These are phyloP conservation scores for Lomentospora prolificans DNA, from an alignment of 2,329 filamentous ascomycete species.

Conservation along the genomic window DNA sequence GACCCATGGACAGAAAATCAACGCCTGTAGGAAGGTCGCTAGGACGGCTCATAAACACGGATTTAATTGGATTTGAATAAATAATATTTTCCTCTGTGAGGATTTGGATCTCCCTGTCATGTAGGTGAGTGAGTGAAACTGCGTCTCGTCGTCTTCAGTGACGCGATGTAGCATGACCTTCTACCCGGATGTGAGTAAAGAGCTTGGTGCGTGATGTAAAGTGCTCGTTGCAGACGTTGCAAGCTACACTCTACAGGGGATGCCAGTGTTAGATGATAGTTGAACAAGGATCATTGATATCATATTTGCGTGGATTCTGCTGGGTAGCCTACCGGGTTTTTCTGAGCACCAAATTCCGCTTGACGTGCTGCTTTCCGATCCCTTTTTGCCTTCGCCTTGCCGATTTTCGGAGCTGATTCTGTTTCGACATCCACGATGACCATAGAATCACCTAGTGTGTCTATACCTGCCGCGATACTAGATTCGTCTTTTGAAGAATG, in stretches of 20 bases:
- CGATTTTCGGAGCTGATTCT: background rate
- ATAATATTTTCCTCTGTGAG: no score
- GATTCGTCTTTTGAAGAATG: constrained; percentile 22
- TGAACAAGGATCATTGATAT: background rate
- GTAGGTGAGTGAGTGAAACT: no score
- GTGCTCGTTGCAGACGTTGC: constrained; percentile 27
- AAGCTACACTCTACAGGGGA: background rate
- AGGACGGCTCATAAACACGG: no score
- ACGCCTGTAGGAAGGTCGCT: no score
- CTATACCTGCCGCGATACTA: no score
- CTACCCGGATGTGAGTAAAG: constrained; percentile 61
- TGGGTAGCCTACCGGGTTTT: constrained; percentile 22
- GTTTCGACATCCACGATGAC: background rate
- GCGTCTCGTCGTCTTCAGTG: no score
- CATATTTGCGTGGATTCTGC: background rate
- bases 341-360: constrained; percentile 22
- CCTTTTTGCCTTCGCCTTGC: constrained; percentile 25
- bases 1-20: no score
- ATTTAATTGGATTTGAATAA: no score
- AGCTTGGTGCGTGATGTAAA: constrained; percentile 59
- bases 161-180: constrained; percentile 49
- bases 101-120: no score
- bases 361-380: constrained; percentile 36
- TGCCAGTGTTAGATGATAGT: background rate
- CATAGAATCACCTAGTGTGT: constrained; percentile 4